Base-by-base conservation (phyloP, 2,329 filamentous ascomycete species). In the Apiospora aurea region DNA sequence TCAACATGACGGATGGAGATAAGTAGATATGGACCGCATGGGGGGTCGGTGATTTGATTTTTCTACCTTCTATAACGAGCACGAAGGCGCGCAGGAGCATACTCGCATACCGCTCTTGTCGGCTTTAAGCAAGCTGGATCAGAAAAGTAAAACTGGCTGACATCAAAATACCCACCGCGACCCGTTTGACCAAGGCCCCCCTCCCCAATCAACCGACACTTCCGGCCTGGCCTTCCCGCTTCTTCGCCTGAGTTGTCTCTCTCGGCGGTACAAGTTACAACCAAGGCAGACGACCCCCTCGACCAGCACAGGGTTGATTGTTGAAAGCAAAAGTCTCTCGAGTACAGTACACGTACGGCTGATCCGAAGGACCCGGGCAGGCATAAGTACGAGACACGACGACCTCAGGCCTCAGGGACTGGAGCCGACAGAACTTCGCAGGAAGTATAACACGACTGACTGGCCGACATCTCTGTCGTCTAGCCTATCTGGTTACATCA, bases 191-290 rank as follows among this genome's bases (percentile, higher is more conserved):
- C 57, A 38, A 64, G 57, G 10, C 57, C 57, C 57, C 57, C 57
- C 57, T n/a, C n/a, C n/a, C 53, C 29, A 61, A 61, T 61, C 53
- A 64, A 64, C 57, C 57, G 57, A 64, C 57, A 41, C 8, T 64
- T 64, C 57, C 57, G 57, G 57, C 34, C 21, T 41, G 34, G 57
- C 26, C 29, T 64, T 64, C 57, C 34, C 57, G 57, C 57, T 38
- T 38, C 57, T 64, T 64, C n/a, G 57, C 57, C 34, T 38, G 29
- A 64, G 34, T 41, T 64, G 57, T 64, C 57, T 64, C 57, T 64
- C 57, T 64, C 57, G 57, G 57, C 57, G 57, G 57, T 64, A 64
- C 57, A 64, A 64, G 57, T 64, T 64, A 64, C 57, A 64, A 64
- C 41, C 57, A 64, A 64, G 57, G 57, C 29, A 11, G 41, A 1